Evolutionary conservation across 2,329 filamentous ascomycete genomes (phyloP).

Genomic region (Hypoxylon sp.): DNA sequence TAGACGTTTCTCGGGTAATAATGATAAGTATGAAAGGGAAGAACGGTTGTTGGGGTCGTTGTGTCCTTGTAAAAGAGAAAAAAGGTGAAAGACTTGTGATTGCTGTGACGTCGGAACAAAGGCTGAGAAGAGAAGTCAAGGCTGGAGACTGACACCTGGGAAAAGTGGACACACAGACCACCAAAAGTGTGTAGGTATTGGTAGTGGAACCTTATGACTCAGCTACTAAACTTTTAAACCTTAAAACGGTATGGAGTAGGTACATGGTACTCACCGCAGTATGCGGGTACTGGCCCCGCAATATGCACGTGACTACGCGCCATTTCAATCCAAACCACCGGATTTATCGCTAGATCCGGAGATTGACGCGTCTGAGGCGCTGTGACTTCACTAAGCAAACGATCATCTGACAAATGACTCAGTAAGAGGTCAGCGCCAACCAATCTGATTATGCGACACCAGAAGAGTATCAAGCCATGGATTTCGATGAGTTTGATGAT

Average conservation of each 20-base stretch:
- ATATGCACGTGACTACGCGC: conserved; percentile 40
- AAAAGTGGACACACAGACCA: conserved; percentile 4
- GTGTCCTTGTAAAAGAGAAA: conserved; percentile 26
- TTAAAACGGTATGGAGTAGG: neutral
- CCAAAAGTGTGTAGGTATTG: neutral
- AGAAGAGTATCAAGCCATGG: conserved; percentile 58
- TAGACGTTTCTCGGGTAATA: conserved; percentile 3
- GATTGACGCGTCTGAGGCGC: conserved; percentile 23
- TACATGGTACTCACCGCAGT: neutral
- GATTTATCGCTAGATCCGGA: conserved; percentile 32
- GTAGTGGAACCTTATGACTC: conserved; percentile 2
- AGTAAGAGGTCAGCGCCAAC: neutral
- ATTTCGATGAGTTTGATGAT: conserved; percentile 74
- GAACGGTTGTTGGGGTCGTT: neutral
- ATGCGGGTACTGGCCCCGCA: conserved; percentile 1
- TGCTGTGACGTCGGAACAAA: conserved; percentile 43
- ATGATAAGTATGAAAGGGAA: conserved; percentile 2
- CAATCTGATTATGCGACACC: conserved; percentile 44
- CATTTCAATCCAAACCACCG: conserved; percentile 5
- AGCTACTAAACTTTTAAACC: conserved; percentile 6
- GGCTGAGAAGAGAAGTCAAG: conserved; percentile 28
- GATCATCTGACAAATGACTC: neutral
- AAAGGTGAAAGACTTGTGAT: conserved; percentile 26
- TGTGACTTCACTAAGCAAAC: neutral
- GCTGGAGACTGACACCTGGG: conserved; percentile 13